Conservation (phyloP, 306 rosid species). For the Medicago arabica region DNA sequence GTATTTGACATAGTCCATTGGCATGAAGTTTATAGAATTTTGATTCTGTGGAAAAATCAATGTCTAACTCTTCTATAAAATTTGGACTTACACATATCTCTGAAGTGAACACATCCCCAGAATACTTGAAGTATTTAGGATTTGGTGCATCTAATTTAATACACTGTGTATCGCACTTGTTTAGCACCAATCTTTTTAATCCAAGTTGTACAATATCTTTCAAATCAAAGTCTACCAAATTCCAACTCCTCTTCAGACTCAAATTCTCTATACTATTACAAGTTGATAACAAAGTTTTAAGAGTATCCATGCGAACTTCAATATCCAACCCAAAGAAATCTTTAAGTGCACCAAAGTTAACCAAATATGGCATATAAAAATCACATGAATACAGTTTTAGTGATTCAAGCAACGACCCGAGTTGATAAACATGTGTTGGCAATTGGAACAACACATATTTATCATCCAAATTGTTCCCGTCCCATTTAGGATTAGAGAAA, state of each 20-base stretch:
- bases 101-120: not conserved
- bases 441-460: not conserved
- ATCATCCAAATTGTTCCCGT: not conserved
- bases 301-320: not conserved
- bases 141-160: constrained; percentile 10
- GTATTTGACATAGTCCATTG: not conserved
- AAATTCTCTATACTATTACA: constrained; percentile 22
- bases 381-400: constrained; percentile 35
- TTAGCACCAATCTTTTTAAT: constrained; percentile 33
- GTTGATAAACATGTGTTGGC: not conserved
- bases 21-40: not conserved
- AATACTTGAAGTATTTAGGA: constrained; percentile 30
- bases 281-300: constrained; percentile 8
- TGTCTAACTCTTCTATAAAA: constrained; percentile 34
- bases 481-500: constrained; percentile 22
- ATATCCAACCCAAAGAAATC: constrained; percentile 44
- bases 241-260: constrained; percentile 36
- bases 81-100: not conserved
- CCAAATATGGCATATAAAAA: not conserved
- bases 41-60: constrained; percentile 10
- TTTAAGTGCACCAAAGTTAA: constrained; percentile 20
- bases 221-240: not conserved
- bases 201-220: not conserved
- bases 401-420: not conserved
- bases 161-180: not conserved